Evolutionary conservation across 306 rosid species (phyloP).

Genomic region (Crotalaria pallida): DNA sequence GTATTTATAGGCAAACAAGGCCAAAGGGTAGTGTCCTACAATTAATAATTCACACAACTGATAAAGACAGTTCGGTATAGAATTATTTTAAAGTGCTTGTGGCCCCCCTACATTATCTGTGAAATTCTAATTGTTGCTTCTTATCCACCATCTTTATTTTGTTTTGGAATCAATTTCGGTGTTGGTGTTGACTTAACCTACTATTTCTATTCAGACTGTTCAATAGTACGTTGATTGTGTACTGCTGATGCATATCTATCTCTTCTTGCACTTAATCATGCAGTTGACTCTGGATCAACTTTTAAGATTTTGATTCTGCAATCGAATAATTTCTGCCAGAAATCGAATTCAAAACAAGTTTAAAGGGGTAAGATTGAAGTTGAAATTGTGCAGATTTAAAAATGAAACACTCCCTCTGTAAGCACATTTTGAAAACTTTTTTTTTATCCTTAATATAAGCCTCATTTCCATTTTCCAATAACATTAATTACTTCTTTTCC

Average conservation of each 20-base stretch:
- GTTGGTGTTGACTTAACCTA: not conserved
- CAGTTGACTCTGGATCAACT: not conserved
- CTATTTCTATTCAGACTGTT: not conserved
- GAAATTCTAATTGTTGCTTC: not conserved
- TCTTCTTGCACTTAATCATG: not conserved
- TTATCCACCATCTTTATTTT: constrained; percentile 5
- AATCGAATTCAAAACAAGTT: not conserved
- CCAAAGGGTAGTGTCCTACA: not conserved
- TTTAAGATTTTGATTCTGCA: constrained; percentile 13
- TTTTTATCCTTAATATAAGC: no score
- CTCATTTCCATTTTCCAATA: no score
- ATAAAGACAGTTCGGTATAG: not conserved
- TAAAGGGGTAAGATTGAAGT: not conserved
- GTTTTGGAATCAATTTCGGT: not conserved
- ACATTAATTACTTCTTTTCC: no score
- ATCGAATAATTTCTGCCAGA: not conserved
- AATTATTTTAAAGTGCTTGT: not conserved
- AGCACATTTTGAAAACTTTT: no score
- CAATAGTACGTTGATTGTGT: not conserved
- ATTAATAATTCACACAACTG: not conserved
- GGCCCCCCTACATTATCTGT: constrained; percentile 10
- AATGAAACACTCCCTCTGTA: no score
- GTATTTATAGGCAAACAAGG: constrained; percentile 21
- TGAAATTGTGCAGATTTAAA: not conserved
- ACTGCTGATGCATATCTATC: not conserved